Conservation (phyloP, 345 rosid genomes). For the Arabidopsis arenosa region DNA sequence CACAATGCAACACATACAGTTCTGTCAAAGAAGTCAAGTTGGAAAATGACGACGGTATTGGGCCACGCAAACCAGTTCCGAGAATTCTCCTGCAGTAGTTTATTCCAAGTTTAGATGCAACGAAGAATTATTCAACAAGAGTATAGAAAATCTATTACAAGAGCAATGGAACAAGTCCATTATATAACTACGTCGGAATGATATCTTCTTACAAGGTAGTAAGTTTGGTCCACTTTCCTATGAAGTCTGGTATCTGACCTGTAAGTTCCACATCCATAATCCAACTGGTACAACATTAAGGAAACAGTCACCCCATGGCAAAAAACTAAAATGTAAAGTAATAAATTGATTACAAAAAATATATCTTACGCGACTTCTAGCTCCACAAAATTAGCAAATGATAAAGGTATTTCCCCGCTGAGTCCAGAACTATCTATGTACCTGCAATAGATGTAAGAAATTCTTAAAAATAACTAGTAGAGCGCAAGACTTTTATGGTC, state of each 20-base stretch:
- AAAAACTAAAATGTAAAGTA: constrained; percentile 1
- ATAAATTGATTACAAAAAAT: not conserved
- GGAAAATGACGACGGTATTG: constrained; percentile 62
- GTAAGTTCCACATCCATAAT: constrained; percentile 54
- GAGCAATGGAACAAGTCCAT: constrained; percentile 6
- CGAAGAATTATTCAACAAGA: not conserved
- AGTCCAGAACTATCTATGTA: constrained; percentile 63
- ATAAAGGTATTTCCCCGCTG: constrained; percentile 60
- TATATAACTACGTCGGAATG: not conserved
- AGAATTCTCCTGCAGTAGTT: constrained; percentile 50
- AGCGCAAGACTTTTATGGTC: not conserved
- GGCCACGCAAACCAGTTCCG: constrained; percentile 59
- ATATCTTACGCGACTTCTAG: constrained; percentile 38
- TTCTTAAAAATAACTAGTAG: not conserved
- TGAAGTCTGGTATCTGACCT: constrained; percentile 62
- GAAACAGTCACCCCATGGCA: not conserved
- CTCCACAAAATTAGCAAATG: constrained; percentile 51
- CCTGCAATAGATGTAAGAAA: constrained; percentile 42
- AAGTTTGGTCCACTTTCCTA: constrained; percentile 60
- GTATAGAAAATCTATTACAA: not conserved
- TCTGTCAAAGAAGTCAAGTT: constrained; percentile 52
- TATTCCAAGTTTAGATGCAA: not conserved
- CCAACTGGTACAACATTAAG: constrained; percentile 45
- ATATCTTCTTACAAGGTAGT: constrained; percentile 48
- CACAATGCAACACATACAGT: constrained; percentile 52